Conservation (phyloP, 2,329 filamentous ascomycete species). For the Elsinoe arachidis region DNA sequence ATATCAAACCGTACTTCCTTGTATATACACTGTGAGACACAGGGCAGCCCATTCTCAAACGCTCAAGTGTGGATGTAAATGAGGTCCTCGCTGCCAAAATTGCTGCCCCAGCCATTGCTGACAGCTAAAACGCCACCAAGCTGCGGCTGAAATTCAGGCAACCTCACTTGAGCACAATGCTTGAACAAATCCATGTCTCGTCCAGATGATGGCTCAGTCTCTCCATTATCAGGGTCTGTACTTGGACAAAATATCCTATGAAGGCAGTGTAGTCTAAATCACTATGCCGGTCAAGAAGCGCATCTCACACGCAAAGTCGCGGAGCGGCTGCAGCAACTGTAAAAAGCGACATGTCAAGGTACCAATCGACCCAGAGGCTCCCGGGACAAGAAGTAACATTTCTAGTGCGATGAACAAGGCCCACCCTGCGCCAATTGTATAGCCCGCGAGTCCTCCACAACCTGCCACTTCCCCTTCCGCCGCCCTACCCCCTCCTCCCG, state of each 20-base stretch:
- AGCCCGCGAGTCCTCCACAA: background rate
- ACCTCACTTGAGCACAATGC: background rate
- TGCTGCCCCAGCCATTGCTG: background rate
- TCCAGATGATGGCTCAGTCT: background rate
- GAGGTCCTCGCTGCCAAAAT: too few relatives aligned
- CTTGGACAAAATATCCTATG: too few relatives aligned
- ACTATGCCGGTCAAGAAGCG: background rate
- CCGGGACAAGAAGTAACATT: too few relatives aligned
- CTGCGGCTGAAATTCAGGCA: background rate
- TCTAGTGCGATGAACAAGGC: conserved; percentile 10
- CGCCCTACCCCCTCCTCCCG: background rate
- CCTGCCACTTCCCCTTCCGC: conserved; percentile 3
- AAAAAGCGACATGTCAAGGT: conserved; percentile 13
- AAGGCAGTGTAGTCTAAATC: background rate
- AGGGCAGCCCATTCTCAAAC: too few relatives aligned
- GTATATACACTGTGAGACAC: too few relatives aligned
- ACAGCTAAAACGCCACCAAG: background rate
- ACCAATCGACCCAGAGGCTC: background rate
- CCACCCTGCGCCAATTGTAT: conserved; percentile 12
- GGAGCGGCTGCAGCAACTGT: conserved; percentile 3
- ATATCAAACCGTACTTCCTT: too few relatives aligned
- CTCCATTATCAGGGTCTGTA: background rate
- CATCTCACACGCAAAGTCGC: conserved; percentile 11
- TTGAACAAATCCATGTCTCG: background rate
- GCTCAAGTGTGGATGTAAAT: too few relatives aligned